Percentiles rank a stretch among this genome's conserved stretches.
These are phyloP conservation scores for Fusarium dlaminii DNA, from an alignment of 2,329 filamentous ascomycete species.

Conservation along the genomic window DNA sequence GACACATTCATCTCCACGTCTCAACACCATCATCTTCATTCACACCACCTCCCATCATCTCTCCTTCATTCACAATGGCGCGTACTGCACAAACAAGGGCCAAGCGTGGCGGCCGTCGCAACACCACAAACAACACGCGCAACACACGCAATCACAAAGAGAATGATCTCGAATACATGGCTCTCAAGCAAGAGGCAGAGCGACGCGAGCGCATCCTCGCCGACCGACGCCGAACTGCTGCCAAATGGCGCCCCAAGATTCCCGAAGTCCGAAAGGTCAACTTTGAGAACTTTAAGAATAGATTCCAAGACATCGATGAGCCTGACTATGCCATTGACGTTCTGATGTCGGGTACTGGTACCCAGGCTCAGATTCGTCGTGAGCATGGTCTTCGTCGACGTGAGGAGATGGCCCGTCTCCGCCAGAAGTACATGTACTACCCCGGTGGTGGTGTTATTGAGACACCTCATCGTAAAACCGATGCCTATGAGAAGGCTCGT, in stretches of 20 bases:
- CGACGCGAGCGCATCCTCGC: conserved; percentile 50
- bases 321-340: conserved; percentile 54
- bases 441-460: neutral
- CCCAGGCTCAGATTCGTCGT: conserved; percentile 52
- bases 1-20: neutral
- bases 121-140: neutral
- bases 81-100: conserved; percentile 14
- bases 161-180: conserved; percentile 43
- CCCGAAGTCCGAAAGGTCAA: conserved; percentile 52
- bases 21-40: neutral
- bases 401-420: conserved; percentile 48
- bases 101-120: conserved; percentile 18
- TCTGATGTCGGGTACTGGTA: conserved; percentile 47
- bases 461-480: conserved; percentile 6
- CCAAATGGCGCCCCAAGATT: conserved; percentile 55
- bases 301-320: conserved; percentile 48
- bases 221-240: conserved; percentile 47
- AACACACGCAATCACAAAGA: conserved; percentile 34
- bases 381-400: conserved; percentile 50
- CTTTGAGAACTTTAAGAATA: conserved; percentile 57
- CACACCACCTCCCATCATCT: neutral
- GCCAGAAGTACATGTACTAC: conserved; percentile 44
- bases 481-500: conserved; percentile 31
- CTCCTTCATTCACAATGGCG: conserved; percentile 21
- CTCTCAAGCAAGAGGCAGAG: conserved; percentile 49